phyloP scores from a whole-genome alignment of 2,329 filamentous ascomycete genomes.

The Hymenoscyphus linearis region DNA sequence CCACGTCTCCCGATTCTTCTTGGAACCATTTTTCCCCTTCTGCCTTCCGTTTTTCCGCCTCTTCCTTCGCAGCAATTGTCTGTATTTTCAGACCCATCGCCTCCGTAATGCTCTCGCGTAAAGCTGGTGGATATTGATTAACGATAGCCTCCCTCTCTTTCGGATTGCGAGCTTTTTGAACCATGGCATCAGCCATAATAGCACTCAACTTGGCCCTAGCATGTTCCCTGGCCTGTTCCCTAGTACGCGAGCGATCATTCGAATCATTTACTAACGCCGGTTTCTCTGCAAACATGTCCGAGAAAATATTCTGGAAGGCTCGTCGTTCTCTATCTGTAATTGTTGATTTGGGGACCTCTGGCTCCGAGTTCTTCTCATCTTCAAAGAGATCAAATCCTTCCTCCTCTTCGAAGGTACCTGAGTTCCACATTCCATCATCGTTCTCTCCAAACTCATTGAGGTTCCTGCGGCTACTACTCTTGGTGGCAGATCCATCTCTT shows the following conservation, averaged over 20 bases:
- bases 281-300: slow-evolving; percentile 44
- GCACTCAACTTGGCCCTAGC: slow-evolving; percentile 19
- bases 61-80: neutral
- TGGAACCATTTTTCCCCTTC: neutral
- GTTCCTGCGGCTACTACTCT: neutral
- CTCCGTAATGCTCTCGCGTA: slow-evolving; percentile 29
- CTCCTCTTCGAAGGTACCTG: slow-evolving; percentile 7
- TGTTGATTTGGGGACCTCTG: slow-evolving; percentile 38
- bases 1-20: neutral
- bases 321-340: slow-evolving; percentile 51
- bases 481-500: neutral
- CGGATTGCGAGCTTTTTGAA: slow-evolving; percentile 3
- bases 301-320: slow-evolving; percentile 51
- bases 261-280: slow-evolving; percentile 19
- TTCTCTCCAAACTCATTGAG: slow-evolving; percentile 11
- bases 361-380: slow-evolving; percentile 6
- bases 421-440: slow-evolving; percentile 4
- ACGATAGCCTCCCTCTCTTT: slow-evolving; percentile 19
- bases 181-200: slow-evolving; percentile 19
- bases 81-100: slow-evolving; percentile 24
- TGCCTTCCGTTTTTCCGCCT: too few species aligned
- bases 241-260: neutral
- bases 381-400: neutral
- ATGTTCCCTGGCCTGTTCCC: slow-evolving; percentile 6
- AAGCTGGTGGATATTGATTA: slow-evolving; percentile 27